A percentile compares a stretch with the other conserved stretches of the same genome.
Evolutionary conservation across 495 filamentous ascomycete species (phyloP).

Genomic region (Neurospora sp.): DNA sequence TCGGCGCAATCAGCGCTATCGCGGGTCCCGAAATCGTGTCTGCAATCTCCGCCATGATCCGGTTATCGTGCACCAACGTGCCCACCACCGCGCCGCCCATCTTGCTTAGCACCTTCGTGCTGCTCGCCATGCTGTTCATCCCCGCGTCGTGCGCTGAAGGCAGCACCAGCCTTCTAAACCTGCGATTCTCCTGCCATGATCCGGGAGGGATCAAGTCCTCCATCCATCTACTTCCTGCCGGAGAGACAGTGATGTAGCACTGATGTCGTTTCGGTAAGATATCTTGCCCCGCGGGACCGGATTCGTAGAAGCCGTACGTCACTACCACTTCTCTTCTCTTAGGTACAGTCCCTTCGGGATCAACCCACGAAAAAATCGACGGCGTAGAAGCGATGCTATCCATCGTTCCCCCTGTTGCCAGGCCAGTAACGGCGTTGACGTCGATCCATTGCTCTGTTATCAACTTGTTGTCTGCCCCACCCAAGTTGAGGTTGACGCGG

Average conservation of each 20-base stretch:
- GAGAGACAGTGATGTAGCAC: slow-evolving; percentile 41
- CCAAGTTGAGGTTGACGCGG: slow-evolving; percentile 29
- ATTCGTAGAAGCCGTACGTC: slow-evolving; percentile 43
- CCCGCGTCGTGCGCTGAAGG: slow-evolving; percentile 41
- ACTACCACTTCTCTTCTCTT: slow-evolving; percentile 20
- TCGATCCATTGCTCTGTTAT: slow-evolving; percentile 29
- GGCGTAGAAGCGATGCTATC: slow-evolving; percentile 32
- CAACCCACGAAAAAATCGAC: slow-evolving; percentile 26
- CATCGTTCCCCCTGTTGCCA: slow-evolving; percentile 37
- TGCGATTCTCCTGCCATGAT: slow-evolving; percentile 30
- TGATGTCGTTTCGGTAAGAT: slow-evolving; percentile 39
- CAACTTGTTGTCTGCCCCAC: background rate
- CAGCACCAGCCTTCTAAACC: slow-evolving; percentile 38
- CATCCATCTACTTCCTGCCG: slow-evolving; percentile 38
- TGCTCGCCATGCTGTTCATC: slow-evolving; percentile 44
- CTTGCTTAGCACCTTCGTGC: slow-evolving; percentile 27
- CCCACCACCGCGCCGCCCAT: slow-evolving; percentile 29
- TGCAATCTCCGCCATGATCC: slow-evolving; percentile 19
- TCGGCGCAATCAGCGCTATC: slow-evolving; percentile 33
- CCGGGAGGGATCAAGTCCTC: slow-evolving; percentile 30
- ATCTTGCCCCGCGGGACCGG: slow-evolving; percentile 29
- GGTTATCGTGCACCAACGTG: slow-evolving; percentile 23
- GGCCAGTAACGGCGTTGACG: slow-evolving; percentile 40
- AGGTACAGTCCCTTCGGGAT: slow-evolving; percentile 1
- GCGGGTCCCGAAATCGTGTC: slow-evolving; percentile 24